Evolutionary conservation across 768 basidiomycete genomes (phyloP).

Genomic region (Xanthoconium purpureum): DNA sequence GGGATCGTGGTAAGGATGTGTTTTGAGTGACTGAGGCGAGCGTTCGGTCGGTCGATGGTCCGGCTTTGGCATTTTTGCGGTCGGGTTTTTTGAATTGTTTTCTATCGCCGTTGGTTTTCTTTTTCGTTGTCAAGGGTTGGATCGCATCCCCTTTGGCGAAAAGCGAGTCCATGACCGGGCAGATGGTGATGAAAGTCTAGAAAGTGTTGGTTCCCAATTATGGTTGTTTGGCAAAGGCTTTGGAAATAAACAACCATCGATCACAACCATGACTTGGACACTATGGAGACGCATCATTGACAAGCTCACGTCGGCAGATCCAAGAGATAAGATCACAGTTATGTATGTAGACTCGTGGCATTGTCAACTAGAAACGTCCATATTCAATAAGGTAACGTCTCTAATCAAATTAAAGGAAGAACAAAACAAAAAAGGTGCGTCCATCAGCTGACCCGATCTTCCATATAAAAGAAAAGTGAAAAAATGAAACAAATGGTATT

Average conservation of each 20-base stretch:
- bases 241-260: slow-evolving; percentile 13
- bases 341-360: slow-evolving; percentile 1
- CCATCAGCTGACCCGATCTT: neutral
- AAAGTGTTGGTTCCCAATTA: neutral
- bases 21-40: slow-evolving; percentile 53
- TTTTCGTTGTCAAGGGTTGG: slow-evolving; percentile 45
- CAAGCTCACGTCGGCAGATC: neutral
- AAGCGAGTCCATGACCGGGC: slow-evolving; percentile 55
- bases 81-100: slow-evolving; percentile 24
- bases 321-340: neutral
- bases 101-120: slow-evolving; percentile 29
- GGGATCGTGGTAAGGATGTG: slow-evolving; percentile 67
- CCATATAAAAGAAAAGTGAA: neutral
- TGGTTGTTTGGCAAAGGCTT: slow-evolving; percentile 14
- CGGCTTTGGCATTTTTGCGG: slow-evolving; percentile 6
- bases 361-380: slow-evolving; percentile 1
- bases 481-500: neutral
- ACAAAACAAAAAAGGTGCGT: slow-evolving; percentile 1
- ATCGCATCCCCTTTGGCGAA: slow-evolving; percentile 67
- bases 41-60: slow-evolving; percentile 45
- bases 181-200: too few species aligned
- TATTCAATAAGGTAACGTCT: slow-evolving; percentile 5
- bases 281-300: too few species aligned
- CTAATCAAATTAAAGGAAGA: neutral
- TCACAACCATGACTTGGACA: neutral